Evolutionary conservation across 768 basidiomycete species (phyloP).

Genomic region (Russula dissimulans): DNA sequence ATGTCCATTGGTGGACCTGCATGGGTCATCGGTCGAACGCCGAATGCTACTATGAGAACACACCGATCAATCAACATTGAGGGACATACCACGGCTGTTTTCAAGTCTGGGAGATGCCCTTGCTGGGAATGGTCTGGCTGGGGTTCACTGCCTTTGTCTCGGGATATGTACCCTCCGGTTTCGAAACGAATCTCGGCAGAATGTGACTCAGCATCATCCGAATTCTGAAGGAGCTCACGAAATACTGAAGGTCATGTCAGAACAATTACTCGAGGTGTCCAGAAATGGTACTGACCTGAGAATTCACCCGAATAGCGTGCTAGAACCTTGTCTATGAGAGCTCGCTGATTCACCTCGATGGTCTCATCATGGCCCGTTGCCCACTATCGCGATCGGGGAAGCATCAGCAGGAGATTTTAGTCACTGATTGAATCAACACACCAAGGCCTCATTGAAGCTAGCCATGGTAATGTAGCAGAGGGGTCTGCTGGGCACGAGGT

Average conservation of each 20-base stretch:
- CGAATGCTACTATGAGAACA: neutral
- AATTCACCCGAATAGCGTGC: constrained; percentile 94
- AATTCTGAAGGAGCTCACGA: constrained; percentile 89
- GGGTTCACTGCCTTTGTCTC: constrained; percentile 20
- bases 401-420: neutral
- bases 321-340: constrained; percentile 94
- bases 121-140: neutral
- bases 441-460: constrained; percentile 11
- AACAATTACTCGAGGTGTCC: neutral
- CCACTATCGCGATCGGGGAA: constrained; percentile 30
- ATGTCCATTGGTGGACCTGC: constrained; percentile 73
- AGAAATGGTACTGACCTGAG: constrained; percentile 41
- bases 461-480: neutral
- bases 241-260: constrained; percentile 34
- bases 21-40: no score
- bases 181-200: constrained; percentile 75
- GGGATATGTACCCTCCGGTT: constrained; percentile 42
- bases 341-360: constrained; percentile 89
- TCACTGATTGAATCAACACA: neutral
- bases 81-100: constrained; percentile 46
- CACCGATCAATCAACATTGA: neutral
- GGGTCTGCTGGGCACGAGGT: no score
- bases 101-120: constrained; percentile 48
- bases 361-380: constrained; percentile 63
- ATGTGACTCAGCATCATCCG: constrained; percentile 79